Conservation (phyloP, 2,329 filamentous ascomycete genomes). For the Hymenoscyphus scutula region DNA sequence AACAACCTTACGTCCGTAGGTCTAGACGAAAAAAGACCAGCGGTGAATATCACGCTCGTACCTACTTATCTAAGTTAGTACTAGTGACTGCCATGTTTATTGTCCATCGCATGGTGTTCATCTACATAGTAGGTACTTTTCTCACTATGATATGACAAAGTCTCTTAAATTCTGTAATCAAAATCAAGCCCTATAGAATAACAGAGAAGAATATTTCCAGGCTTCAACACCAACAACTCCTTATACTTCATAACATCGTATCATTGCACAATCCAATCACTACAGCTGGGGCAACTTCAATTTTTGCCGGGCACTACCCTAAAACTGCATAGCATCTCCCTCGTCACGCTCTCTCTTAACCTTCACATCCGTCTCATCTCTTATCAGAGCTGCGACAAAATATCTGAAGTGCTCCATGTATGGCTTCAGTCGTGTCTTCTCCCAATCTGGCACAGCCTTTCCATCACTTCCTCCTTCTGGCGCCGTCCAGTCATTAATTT, state of each 20-base stretch:
- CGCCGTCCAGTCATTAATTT: constrained; percentile 80
- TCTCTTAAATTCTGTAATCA: not conserved
- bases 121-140: not conserved
- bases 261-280: not conserved
- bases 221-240: not conserved
- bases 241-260: not conserved
- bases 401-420: constrained; percentile 86
- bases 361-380: constrained; percentile 62
- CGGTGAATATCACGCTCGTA: too few species aligned
- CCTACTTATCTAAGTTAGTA: too few species aligned
- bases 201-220: not conserved
- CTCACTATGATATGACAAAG: not conserved
- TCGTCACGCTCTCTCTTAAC: constrained; percentile 52
- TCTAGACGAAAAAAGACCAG: too few species aligned
- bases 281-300: not conserved
- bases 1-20: too few species aligned
- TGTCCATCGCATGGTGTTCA: too few species aligned
- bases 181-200: not conserved
- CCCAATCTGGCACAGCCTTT: constrained; percentile 74
- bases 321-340: constrained; percentile 64
- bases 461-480: constrained; percentile 42
- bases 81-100: too few species aligned
- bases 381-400: constrained; percentile 76
- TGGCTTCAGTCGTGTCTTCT: constrained; percentile 92
- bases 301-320: constrained; percentile 11